Percentiles rank a stretch among this genome's conserved stretches.
Conservation (phyloP, 2,329 filamentous ascomycete genomes). For the Xylariaceae sp. region DNA sequence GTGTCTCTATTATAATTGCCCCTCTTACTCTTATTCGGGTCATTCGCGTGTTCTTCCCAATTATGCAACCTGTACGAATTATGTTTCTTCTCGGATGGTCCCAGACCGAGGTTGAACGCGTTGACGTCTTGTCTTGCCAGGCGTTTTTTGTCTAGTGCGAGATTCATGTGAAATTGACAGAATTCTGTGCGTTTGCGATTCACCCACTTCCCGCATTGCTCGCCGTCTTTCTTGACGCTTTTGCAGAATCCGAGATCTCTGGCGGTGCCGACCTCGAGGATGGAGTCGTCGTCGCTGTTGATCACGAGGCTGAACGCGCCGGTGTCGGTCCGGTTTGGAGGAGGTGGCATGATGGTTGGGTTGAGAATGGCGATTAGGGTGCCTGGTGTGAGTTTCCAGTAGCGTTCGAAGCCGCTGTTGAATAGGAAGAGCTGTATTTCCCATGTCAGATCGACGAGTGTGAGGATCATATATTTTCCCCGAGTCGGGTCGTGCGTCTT, state of each 20-base stretch:
- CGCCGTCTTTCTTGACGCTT: conserved; percentile 77
- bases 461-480: conserved; percentile 91
- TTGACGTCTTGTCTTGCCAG: conserved; percentile 31
- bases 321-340: conserved; percentile 67
- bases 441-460: conserved; percentile 82
- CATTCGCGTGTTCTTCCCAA: conserved; percentile 21
- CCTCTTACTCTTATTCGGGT: conserved; percentile 33
- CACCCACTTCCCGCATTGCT: conserved; percentile 77
- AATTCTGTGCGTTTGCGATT: conserved; percentile 83
- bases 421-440: conserved; percentile 92
- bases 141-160: conserved; percentile 66
- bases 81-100: conserved; percentile 30
- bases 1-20: conserved; percentile 56
- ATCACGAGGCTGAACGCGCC: conserved; percentile 83
- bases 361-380: conserved; percentile 91
- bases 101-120: conserved; percentile 43
- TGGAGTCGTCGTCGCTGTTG: conserved; percentile 79
- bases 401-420: conserved; percentile 81
- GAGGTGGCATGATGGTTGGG: conserved; percentile 84
- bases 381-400: conserved; percentile 91
- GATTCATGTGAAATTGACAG: conserved; percentile 89
- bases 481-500: conserved; percentile 52
- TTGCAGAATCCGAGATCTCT: conserved; percentile 89
- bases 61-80: conserved; percentile 29
- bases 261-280: conserved; percentile 82